Conservation (phyloP, 805 yeast species). For the Yamadazyma sp. region DNA sequence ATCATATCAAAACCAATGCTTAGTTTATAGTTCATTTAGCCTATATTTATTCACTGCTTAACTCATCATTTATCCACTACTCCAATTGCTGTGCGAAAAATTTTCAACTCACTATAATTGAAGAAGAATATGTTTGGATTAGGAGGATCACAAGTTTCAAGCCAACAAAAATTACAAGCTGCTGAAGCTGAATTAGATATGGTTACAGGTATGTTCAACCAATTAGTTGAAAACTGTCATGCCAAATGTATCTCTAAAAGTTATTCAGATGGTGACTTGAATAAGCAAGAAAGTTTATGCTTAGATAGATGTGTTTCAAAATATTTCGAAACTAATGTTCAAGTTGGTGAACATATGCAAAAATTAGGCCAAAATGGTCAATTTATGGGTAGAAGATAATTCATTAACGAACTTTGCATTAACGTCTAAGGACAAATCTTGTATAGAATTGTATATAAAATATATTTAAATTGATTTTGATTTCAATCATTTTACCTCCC, state of each 20-base stretch:
- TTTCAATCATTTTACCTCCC: too few species aligned
- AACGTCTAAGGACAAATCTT: too few species aligned
- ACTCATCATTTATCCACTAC: too few species aligned
- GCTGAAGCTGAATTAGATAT: constrained; percentile 97
- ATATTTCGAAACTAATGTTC: constrained; percentile 90
- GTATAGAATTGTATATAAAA: too few species aligned
- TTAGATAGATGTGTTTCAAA: constrained; percentile 95
- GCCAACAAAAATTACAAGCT: constrained; percentile 77
- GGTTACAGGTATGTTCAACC: constrained; percentile 97
- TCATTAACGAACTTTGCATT: too few species aligned
- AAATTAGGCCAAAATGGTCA: constrained; percentile 45
- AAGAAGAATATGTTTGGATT: constrained; percentile 60
- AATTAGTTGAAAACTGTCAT: constrained; percentile 85
- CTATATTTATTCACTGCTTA: too few species aligned
- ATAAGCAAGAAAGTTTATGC: constrained; percentile 80
- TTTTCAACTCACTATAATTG: constrained; percentile 3
- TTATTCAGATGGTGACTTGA: constrained; percentile 71
- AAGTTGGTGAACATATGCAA: constrained; percentile 79
- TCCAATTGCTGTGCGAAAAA: constrained; percentile 2
- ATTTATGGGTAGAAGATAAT: constrained; percentile 35
- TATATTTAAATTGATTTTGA: too few species aligned
- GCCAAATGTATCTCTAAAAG: constrained; percentile 69
- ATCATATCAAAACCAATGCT: too few species aligned
- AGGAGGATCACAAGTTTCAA: constrained; percentile 68
- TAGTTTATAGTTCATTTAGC: too few species aligned